These are phyloP conservation scores for Ophiobolus disseminans DNA, from an alignment of 2,329 filamentous ascomycete genomes.

Conservation along the genomic window DNA sequence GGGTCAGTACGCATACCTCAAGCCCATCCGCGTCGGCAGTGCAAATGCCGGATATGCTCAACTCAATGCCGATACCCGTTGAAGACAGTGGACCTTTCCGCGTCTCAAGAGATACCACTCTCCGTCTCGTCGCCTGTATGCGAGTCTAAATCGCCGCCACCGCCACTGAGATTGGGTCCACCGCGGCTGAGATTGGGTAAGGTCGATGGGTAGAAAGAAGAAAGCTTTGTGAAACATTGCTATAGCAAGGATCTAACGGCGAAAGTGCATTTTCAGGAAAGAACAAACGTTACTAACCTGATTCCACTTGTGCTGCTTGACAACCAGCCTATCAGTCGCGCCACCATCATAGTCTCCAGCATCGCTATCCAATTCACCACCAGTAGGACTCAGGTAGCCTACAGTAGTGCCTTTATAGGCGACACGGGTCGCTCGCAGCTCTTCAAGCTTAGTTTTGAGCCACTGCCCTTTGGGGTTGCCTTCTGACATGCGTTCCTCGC, in stretches of 20 bases:
- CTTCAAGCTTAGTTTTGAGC: slow-evolving; percentile 34
- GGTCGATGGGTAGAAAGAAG: too few relatives aligned
- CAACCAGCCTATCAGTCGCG: slow-evolving; percentile 24
- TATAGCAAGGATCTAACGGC: background rate
- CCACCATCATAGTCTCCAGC: slow-evolving; percentile 28
- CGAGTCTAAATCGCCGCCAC: too few relatives aligned
- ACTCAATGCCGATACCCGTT: too few relatives aligned
- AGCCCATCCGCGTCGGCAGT: too few relatives aligned
- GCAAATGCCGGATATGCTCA: too few relatives aligned
- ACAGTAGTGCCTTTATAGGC: background rate
- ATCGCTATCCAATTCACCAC: slow-evolving; percentile 15
- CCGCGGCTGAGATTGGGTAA: too few relatives aligned
- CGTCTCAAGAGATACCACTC: too few relatives aligned
- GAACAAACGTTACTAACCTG: slow-evolving; percentile 28
- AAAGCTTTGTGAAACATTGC: too few relatives aligned
- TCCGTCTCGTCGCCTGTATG: too few relatives aligned
- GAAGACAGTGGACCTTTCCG: too few relatives aligned
- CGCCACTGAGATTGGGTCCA: too few relatives aligned
- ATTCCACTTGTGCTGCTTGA: slow-evolving; percentile 32
- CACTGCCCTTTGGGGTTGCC: slow-evolving; percentile 36
- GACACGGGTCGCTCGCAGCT: slow-evolving; percentile 14
- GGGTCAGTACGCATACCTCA: too few relatives aligned
- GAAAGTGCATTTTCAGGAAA: background rate
- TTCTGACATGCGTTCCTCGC: slow-evolving; percentile 21
- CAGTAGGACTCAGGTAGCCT: slow-evolving; percentile 1